Evolutionary conservation across 306 rosid genomes (phyloP).

Genomic region (Calophaca sinica): DNA sequence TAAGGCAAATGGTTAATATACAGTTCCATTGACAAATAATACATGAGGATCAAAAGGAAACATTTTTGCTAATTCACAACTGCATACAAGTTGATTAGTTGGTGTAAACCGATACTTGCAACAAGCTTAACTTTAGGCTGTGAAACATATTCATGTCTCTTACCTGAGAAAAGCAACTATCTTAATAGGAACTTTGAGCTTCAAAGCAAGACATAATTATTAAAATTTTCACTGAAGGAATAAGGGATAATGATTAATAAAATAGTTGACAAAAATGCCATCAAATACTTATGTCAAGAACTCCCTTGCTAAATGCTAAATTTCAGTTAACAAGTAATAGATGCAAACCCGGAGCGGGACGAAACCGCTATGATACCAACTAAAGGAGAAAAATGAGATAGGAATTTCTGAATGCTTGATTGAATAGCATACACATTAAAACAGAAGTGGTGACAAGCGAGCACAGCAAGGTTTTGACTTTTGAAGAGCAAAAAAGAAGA

Average conservation of each 20-base stretch:
- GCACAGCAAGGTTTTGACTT: too few species aligned
- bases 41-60: slow-evolving; percentile 3
- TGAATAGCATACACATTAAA: too few species aligned
- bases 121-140: slow-evolving; percentile 7
- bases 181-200: neutral
- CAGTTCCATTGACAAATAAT: slow-evolving; percentile 16
- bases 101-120: slow-evolving; percentile 3
- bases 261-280: neutral
- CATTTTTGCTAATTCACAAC: neutral
- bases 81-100: neutral
- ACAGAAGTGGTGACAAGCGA: too few species aligned
- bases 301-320: slow-evolving; percentile 5
- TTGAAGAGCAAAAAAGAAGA: too few species aligned
- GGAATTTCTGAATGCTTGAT: too few species aligned
- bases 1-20: slow-evolving; percentile 43
- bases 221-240: slow-evolving; percentile 1
- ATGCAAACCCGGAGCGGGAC: too few species aligned
- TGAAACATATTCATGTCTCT: slow-evolving; percentile 17
- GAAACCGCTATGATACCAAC: too few species aligned
- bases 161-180: slow-evolving; percentile 12
- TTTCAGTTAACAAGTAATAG: neutral
- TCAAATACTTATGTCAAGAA: slow-evolving; percentile 21
- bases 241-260: slow-evolving; percentile 1
- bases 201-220: slow-evolving; percentile 27
- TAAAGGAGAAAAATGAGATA: too few species aligned